Evolutionary conservation across 2,329 filamentous ascomycete genomes (phyloP).

Genomic region (Pseudofabraea citricarpa): DNA sequence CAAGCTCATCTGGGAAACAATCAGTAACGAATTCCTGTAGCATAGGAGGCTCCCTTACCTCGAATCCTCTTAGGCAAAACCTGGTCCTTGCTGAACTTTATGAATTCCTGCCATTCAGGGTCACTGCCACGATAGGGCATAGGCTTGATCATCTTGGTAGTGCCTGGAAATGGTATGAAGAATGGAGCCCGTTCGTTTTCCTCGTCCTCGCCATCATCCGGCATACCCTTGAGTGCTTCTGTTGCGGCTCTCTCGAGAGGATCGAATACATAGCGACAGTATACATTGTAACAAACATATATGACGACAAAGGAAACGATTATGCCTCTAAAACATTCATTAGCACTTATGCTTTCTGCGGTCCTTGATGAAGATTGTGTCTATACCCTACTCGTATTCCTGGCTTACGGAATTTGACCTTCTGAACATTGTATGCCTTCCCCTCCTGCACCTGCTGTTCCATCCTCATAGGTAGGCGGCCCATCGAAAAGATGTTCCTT

Average conservation of each 20-base stretch:
- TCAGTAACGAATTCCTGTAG: no score
- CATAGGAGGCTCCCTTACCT: no score
- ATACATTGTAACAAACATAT: conserved; percentile 36
- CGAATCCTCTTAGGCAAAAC: conserved; percentile 33
- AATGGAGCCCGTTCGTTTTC: conserved; percentile 38
- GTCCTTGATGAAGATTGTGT: no score
- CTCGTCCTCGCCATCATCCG: conserved; percentile 37
- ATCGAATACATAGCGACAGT: conserved; percentile 40
- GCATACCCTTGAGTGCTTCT: conserved; percentile 36
- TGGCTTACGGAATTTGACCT: conserved; percentile 19
- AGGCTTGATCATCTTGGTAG: conserved; percentile 42
- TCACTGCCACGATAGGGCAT: conserved; percentile 50
- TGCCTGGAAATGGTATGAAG: conserved; percentile 61
- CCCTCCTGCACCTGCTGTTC: conserved; percentile 17
- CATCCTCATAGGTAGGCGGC: conserved; percentile 19
- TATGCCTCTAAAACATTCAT: conserved; percentile 13
- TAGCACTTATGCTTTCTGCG: conserved; percentile 1
- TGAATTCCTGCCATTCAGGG: conserved; percentile 59
- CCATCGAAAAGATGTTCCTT: conserved; percentile 15
- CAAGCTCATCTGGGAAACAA: conserved; percentile 37
- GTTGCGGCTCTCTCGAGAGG: conserved; percentile 33
- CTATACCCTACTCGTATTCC: conserved; percentile 15
- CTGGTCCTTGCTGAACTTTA: conserved; percentile 51
- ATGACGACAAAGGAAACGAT: conserved; percentile 29
- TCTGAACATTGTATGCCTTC: conserved; percentile 16